Evolutionary conservation across 176 grass and related monocot species (phyloP), one percentile per base, ranked within the genome.

Genomic region (Puya raimondii): DNA sequence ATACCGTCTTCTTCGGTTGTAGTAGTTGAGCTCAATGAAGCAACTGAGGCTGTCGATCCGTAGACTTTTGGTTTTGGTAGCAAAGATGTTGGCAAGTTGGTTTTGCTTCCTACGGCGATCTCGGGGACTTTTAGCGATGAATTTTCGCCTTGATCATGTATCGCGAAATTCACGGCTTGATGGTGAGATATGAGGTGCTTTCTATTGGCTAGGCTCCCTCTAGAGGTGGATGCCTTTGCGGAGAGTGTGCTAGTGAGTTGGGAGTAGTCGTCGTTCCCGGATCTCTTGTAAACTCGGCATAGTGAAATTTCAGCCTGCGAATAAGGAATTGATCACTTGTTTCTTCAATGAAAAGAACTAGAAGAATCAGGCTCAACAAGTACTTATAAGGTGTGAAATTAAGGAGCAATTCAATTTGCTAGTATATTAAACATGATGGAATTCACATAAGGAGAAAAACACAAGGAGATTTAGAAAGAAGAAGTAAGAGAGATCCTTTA

Each of bases 221-320:
- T 29, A 10, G 84, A 77, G 2, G 80, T 53, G 1, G 85, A 63
- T 29, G 63, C 72, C 16, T 91, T 86, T 47, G 64, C 76, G 57
- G 64, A 33, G 29, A 68, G 75, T 15, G 52, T 27, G 2, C 26
- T 11, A 25, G 79, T 50, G 59, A 51, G 65, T 47, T 63, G 81
- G 49, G 18, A 18, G 23, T 82, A 78, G 72, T 94, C 90, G 29
- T 99, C 87, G 69, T 91, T 84, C 63, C 95, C 90, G 9, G 90
- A 73, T 66, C 95, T 87, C 80, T 94, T 99, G 72, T 99, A 84
- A 47, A 99, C 90, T 58, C 95, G 85, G 70, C 95, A 99, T 10
- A 99, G 82, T 4, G 90, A 99, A 42, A 94, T 99, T 23, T 99
- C 95, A 0, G 87, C 84, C 95, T 99, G 82, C 78, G 78, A 72